phyloP scores from a whole-genome alignment of 75 land plant species.

The Cryptomeria japonica region DNA sequence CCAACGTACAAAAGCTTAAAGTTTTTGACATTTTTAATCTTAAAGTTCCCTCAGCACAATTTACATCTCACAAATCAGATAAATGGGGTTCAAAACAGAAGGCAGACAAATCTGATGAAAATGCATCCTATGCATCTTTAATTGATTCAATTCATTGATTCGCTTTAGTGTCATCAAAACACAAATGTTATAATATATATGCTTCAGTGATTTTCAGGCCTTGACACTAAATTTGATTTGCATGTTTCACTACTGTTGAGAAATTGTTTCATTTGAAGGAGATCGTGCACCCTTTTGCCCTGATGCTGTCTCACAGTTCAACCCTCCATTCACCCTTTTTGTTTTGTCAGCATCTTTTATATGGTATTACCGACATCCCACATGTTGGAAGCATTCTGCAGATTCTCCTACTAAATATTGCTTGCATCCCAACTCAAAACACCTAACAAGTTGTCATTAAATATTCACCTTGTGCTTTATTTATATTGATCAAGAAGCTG shows the following conservation, averaged over 20 bases:
- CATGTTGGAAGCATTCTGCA: not conserved
- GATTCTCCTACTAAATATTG: not conserved
- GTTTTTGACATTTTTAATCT: constrained; percentile 56
- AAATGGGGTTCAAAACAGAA: constrained; percentile 17
- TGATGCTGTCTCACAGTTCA: not conserved
- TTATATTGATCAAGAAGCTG: not conserved
- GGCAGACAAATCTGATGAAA: constrained; percentile 42
- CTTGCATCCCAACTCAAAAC: not conserved
- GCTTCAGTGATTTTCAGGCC: not conserved
- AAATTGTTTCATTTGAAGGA: not conserved
- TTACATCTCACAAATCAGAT: not conserved
- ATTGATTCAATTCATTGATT: constrained; percentile 38
- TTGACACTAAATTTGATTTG: not conserved
- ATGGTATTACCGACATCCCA: not conserved
- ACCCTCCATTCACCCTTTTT: not conserved
- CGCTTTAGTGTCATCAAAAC: not conserved
- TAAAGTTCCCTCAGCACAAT: constrained; percentile 7
- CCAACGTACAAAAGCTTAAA: constrained; percentile 40
- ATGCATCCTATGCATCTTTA: constrained; percentile 83
- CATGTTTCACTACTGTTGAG: not conserved
- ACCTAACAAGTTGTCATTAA: not conserved
- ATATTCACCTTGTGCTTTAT: not conserved
- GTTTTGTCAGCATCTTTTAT: not conserved
- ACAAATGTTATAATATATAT: not conserved
- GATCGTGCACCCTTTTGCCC: not conserved